phyloP scores from a whole-genome alignment of 2,329 filamentous ascomycete species.

The Cercospora zeina region DNA sequence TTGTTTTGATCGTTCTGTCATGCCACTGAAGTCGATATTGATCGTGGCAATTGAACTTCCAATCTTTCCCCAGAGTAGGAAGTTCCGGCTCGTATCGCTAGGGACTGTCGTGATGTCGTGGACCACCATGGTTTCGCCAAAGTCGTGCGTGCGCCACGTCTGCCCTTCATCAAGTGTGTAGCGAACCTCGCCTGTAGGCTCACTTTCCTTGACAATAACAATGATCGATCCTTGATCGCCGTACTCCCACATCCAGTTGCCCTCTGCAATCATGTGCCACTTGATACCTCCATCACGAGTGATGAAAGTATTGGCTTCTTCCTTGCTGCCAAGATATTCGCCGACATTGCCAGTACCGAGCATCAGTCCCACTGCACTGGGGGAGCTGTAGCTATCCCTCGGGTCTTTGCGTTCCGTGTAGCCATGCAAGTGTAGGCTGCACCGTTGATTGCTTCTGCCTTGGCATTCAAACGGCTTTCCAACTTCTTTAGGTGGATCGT shows the following conservation, averaged over 20 bases:
- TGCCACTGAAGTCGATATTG: constrained; percentile 84
- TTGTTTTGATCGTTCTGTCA: constrained; percentile 63
- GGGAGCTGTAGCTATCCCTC: constrained; percentile 81
- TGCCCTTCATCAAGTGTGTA: constrained; percentile 81
- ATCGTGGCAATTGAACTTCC: constrained; percentile 66
- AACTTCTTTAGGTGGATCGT: constrained; percentile 63
- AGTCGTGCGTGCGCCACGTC: constrained; percentile 74
- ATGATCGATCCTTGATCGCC: constrained; percentile 94
- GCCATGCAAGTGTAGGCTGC: constrained; percentile 88
- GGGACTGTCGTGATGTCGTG: constrained; percentile 83
- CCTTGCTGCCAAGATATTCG: constrained; percentile 62
- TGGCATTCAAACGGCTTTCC: constrained; percentile 67
- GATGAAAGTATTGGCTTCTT: constrained; percentile 85
- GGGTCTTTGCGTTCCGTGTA: constrained; percentile 88
- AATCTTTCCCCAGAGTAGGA: constrained; percentile 79
- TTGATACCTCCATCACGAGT: constrained; percentile 85
- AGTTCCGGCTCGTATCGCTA: constrained; percentile 86
- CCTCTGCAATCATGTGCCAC: constrained; percentile 85
- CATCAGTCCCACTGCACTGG: constrained; percentile 85
- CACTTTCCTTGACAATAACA: constrained; percentile 74
- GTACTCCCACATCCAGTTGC: constrained; percentile 88
- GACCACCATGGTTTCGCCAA: constrained; percentile 70
- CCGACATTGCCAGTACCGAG: constrained; percentile 92
- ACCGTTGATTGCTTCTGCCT: constrained; percentile 59
- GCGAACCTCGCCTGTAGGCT: constrained; percentile 65